Conservation (phyloP, 2,329 filamentous ascomycete species). For the Ceratocystis diversiconidia region DNA sequence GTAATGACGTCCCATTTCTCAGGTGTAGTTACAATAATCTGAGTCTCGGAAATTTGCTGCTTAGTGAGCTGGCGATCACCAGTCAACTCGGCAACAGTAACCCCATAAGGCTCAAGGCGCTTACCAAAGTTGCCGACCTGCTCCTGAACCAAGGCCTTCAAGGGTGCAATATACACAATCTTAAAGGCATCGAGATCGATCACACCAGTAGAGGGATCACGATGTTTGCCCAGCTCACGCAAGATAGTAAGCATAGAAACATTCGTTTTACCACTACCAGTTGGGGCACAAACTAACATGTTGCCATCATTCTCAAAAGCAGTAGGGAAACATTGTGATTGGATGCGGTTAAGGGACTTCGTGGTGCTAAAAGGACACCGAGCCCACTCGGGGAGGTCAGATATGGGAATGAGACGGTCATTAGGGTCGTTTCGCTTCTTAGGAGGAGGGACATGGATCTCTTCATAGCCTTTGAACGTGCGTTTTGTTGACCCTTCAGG, state of each 20-base stretch:
- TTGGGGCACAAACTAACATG: constrained; percentile 94
- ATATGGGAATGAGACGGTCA: constrained; percentile 69
- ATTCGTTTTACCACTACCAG: constrained; percentile 95
- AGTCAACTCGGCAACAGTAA: constrained; percentile 87
- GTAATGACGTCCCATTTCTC: constrained; percentile 99
- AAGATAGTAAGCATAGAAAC: constrained; percentile 96
- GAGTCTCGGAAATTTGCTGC: constrained; percentile 93
- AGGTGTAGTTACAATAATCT: constrained; percentile 94
- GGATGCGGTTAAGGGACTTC: constrained; percentile 83
- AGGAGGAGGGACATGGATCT: constrained; percentile 90
- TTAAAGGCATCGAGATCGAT: constrained; percentile 96
- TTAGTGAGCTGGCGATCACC: constrained; percentile 97
- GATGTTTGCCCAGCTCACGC: constrained; percentile 90
- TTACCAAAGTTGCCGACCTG: constrained; percentile 97
- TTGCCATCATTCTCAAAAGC: constrained; percentile 93
- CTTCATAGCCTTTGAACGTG: constrained; percentile 95
- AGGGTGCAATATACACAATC: constrained; percentile 90
- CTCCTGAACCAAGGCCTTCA: constrained; percentile 93
- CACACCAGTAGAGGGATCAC: constrained; percentile 76
- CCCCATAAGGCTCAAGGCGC: constrained; percentile 76
- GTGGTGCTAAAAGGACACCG: constrained; percentile 71
- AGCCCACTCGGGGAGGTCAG: constrained; percentile 86
- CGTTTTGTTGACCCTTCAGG: constrained; percentile 91
- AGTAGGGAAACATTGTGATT: constrained; percentile 81
- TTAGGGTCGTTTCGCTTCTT: constrained; percentile 72